Conservation (phyloP, 208 protist species). For the Leishmania lainsoni region DNA sequence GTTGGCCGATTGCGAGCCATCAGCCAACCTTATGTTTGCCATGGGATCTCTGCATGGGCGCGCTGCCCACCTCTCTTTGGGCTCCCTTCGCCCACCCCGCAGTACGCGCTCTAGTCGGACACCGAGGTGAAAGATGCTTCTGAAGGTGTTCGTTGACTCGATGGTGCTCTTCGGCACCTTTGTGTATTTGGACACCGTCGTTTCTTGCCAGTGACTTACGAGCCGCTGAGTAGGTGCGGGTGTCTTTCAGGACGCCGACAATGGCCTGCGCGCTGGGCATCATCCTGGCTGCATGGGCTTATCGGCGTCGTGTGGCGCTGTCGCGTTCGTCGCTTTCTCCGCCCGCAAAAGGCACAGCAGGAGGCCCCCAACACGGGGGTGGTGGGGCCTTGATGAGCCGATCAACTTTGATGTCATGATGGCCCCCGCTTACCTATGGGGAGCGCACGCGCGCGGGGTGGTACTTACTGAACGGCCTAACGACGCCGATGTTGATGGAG, state of each 20-base stretch:
- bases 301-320: constrained; percentile 33
- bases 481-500: constrained; percentile 79
- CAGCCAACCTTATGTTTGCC: too few species aligned
- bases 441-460: constrained; percentile 70
- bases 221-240: constrained; percentile 33
- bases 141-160: constrained; percentile 65
- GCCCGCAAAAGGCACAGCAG: constrained; percentile 14
- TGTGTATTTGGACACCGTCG: constrained; percentile 54
- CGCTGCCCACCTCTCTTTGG: too few species aligned
- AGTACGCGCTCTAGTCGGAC: too few species aligned
- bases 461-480: constrained; percentile 80
- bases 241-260: constrained; percentile 60
- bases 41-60: too few species aligned
- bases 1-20: too few species aligned
- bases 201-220: constrained; percentile 34
- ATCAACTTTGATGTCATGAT: constrained; percentile 38
- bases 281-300: constrained; percentile 36
- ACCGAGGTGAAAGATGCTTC: constrained; percentile 20
- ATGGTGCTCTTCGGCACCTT: constrained; percentile 61
- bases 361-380: constrained; percentile 15
- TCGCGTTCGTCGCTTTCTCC: constrained; percentile 23
- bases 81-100: too few species aligned
- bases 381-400: neutral
- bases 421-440: constrained; percentile 37
- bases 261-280: constrained; percentile 40